Base-by-base conservation (phyloP, 352 stramenopile genomes). In the Globisporangium alternatum region DNA sequence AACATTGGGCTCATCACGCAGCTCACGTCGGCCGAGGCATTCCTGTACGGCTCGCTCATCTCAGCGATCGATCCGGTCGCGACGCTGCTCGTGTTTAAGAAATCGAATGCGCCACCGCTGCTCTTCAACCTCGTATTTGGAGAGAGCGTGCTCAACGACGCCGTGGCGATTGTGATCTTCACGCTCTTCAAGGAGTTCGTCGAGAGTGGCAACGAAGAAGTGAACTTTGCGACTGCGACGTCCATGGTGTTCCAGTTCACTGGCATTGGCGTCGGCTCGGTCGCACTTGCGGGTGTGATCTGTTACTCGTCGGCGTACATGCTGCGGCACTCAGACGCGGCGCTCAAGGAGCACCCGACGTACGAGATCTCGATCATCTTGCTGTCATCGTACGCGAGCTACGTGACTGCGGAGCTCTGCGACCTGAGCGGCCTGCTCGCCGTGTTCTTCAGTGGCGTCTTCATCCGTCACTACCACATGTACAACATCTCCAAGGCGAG, bases 121-220 rank as follows among this genome's bases (percentile, higher is more conserved):
- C 68, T 97, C 17, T 95, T 96, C 71, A 95, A 95, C 65, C 72
- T 97, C 15, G 81, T 95, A 7, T 97, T 96, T 72, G 89, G 89
- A 31, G 89, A 97, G 73, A 88, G 71, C 30, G 83, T 93, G 21
- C 71, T 97, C 22, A 97, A 96, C 67, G 62, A 63, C 64, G 56
- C 49, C 15, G 41, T 65, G 81, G 81, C 77, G 3, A 89, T 97
- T 31, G 87, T 95, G 9, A 60, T 97, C 43, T 97, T 85, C 51
- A 71, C 68, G 33, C 62, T 87, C 5, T 85, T 84, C 56, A 71
- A 83, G 48, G 43, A 70, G 12, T 83, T 78, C 13, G 88, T 94
- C 72, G 66, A 73, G 63, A 64, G 59, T 21, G 72, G 72, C 51
- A 73, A 83, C 53, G 60, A 60, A 0, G 70, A 82, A 19, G 64